Evolutionary conservation across 2,329 filamentous ascomycete genomes (phyloP), one percentile per base, ranked within the genome.

Genomic region (Penicillium sp.): DNA sequence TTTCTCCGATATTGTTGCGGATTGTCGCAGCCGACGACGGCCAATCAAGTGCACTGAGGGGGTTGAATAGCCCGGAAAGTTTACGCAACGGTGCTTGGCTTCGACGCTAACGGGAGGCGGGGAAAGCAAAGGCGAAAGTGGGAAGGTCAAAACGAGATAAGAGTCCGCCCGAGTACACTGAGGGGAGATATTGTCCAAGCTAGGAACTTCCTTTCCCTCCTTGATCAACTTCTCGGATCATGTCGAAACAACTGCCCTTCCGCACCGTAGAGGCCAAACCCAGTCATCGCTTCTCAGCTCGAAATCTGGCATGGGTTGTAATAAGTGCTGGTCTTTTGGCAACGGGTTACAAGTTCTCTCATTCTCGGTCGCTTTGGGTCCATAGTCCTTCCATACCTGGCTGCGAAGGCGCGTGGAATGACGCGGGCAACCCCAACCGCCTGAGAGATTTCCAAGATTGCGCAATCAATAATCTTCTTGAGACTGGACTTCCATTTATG

Each of bases 401-500:
- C 8, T 13, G 29, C 4, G 11, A 22, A 42, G n/a, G n/a, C 19
- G 19, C n/a, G n/a, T 21, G 37, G 37, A 42, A 21, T 21, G 37
- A 42, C 7, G 9, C 29, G 21, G 37, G 35, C 31, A 35, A 47
- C 19, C 9, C 33, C 35, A 21, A 48, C 9, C 49, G 21, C 3
- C n/a, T 50, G 39, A 46, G 33, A n/a, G 31, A n/a, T 4, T 56
- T 82, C 59, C 74, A 78, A 42, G 62, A 76, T 70, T 88, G 85
- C 66, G 79, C 84, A 14, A 82, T 85, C 55, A 63, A 76, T 35
- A 84, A 80, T 46, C 70, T 84, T 13, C 77, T 78, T 19, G 52
- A 56, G 1, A 67, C 65, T 1, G 62, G 59, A 1, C 31, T 64
- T 19, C 57, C 57, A 4, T 66, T 67, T 27, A 31, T 67, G 14